A percentile compares a stretch with the other conserved stretches of the same genome.
phyloP scores from a whole-genome alignment of 2,329 filamentous ascomycete species.

The Trichoderma harzianum region DNA sequence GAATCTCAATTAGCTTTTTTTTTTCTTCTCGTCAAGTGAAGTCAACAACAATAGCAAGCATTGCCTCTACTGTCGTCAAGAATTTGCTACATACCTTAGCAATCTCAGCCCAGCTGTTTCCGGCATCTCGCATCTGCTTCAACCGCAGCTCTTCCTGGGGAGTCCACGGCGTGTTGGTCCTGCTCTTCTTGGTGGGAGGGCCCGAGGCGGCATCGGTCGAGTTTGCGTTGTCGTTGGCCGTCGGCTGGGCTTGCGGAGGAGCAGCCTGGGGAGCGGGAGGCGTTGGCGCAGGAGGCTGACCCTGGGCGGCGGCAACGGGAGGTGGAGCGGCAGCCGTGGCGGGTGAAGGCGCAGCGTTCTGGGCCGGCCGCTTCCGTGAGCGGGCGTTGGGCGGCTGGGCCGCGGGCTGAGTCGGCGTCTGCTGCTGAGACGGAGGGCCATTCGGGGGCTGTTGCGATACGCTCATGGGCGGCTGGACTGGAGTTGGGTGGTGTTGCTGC shows the following conservation, averaged over 20 bases:
- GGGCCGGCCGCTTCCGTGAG: slow-evolving; percentile 42
- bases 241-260: slow-evolving; percentile 28
- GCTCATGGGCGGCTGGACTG: slow-evolving; percentile 43
- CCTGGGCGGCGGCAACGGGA: slow-evolving; percentile 32
- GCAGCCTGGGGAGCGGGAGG: slow-evolving; percentile 31
- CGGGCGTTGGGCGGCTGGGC: slow-evolving; percentile 33
- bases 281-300: slow-evolving; percentile 31
- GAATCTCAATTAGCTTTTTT: neutral
- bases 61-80: neutral
- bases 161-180: slow-evolving; percentile 99
- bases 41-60: neutral
- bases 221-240: slow-evolving; percentile 31
- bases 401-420: slow-evolving; percentile 39
- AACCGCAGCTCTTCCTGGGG: slow-evolving; percentile 87
- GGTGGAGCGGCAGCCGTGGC: slow-evolving; percentile 33
- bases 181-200: slow-evolving; percentile 78
- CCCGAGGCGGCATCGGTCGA: slow-evolving; percentile 34
- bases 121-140: slow-evolving; percentile 90
- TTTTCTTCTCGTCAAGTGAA: neutral
- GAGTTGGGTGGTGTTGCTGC: slow-evolving; percentile 38
- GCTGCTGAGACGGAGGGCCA: slow-evolving; percentile 33
- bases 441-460: slow-evolving; percentile 41
- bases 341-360: slow-evolving; percentile 38
- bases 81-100: slow-evolving; percentile 73
- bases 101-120: slow-evolving; percentile 96